phyloP scores from a whole-genome alignment of 2,329 filamentous ascomycete genomes.

The Cladobotryum mycophilum region DNA sequence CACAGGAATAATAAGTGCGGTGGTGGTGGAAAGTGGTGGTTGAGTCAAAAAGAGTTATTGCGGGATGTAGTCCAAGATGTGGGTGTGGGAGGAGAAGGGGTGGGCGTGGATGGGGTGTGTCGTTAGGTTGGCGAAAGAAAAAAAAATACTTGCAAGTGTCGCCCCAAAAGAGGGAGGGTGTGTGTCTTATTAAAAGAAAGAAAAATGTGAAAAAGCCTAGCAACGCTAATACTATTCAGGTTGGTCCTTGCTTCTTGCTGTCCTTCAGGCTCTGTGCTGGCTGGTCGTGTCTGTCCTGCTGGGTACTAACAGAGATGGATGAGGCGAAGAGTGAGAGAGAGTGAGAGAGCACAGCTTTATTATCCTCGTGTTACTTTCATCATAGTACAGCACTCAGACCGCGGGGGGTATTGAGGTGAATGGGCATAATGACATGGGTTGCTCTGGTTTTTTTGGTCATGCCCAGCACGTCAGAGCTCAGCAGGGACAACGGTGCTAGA shows the following conservation, averaged over 20 bases:
- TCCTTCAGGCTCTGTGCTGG: neutral
- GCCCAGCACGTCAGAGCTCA: no score
- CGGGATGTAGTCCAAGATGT: slow-evolving; percentile 2
- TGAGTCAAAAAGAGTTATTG: slow-evolving; percentile 9
- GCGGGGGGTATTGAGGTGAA: no score
- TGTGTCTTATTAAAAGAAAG: slow-evolving; percentile 1
- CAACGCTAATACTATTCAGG: neutral
- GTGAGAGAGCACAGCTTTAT: neutral
- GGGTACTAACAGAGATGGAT: no score
- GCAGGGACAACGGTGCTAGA: no score
- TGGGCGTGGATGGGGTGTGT: neutral
- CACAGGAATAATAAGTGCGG: slow-evolving; percentile 6
- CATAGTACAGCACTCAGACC: no score
- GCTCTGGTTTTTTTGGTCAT: no score
- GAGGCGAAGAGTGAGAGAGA: no score
- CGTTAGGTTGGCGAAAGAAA: neutral
- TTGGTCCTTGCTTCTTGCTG: neutral
- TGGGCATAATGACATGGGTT: no score
- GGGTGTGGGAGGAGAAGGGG: neutral
- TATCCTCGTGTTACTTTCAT: neutral
- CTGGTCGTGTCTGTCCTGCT: no score
- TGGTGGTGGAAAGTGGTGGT: slow-evolving; percentile 3
- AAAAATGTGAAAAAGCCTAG: neutral
- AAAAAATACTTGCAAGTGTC: no score
- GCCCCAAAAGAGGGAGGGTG: slow-evolving; percentile 1